Percentiles rank a stretch among this genome's conserved stretches.
Conservation (phyloP, 1,139 yeast genomes). For the Protomyces inouyei region DNA sequence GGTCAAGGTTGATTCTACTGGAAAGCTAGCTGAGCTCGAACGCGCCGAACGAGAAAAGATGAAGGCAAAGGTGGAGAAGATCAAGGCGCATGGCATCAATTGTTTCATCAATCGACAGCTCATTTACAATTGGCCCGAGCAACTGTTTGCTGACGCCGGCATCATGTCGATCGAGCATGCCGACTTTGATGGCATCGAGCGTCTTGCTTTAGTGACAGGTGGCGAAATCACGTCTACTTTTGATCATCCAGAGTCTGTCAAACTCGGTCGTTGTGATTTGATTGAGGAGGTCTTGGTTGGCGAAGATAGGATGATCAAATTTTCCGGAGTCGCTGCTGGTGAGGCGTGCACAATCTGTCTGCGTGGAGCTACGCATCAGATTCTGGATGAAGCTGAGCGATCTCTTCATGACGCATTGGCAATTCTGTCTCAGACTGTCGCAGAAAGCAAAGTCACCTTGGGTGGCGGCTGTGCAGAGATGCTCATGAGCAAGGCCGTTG, state of each 20-base stretch:
- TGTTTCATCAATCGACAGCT: constrained; percentile 93
- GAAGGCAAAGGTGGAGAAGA: constrained; percentile 84
- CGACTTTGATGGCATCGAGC: constrained; percentile 96
- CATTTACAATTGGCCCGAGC: constrained; percentile 97
- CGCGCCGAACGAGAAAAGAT: constrained; percentile 89
- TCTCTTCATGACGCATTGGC: constrained; percentile 95
- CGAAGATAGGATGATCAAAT: constrained; percentile 73
- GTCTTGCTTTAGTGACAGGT: constrained; percentile 93
- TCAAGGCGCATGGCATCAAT: constrained; percentile 73
- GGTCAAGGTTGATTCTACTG: constrained; percentile 91
- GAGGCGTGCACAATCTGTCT: constrained; percentile 91
- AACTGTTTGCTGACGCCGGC: constrained; percentile 77
- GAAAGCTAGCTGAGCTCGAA: constrained; percentile 90
- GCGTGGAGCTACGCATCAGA: constrained; percentile 96
- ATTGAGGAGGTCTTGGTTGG: constrained; percentile 93
- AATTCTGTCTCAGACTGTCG: constrained; percentile 90
- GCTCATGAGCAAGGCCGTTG: constrained; percentile 97
- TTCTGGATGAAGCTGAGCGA: constrained; percentile 94
- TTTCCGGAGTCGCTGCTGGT: constrained; percentile 91
- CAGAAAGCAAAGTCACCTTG: constrained; percentile 86
- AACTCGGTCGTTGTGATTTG: constrained; percentile 78
- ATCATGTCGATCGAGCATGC: constrained; percentile 96
- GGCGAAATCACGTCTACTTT: constrained; percentile 98
- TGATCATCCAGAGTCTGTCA: constrained; percentile 82
- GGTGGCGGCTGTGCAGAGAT: constrained; percentile 99